Conservation (phyloP, 1,284 basidiomycete species). For the Erythrobasidium hasegawianum region DNA sequence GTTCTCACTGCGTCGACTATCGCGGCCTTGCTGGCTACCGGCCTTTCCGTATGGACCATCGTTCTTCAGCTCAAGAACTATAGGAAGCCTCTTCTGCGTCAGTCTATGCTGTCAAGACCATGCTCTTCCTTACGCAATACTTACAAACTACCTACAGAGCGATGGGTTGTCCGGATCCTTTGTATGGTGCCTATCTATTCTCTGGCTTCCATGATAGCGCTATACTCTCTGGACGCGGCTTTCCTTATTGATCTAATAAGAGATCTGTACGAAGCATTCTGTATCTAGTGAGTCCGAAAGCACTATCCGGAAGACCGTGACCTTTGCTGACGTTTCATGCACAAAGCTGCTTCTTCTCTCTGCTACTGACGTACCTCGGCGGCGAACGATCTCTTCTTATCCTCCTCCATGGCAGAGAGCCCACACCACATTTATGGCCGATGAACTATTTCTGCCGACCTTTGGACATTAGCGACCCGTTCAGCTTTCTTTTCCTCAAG, state of each 20-base stretch:
- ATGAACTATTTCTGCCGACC: constrained; percentile 64
- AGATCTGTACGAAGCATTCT: constrained; percentile 85
- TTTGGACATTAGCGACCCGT: constrained; percentile 86
- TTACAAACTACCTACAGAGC: constrained; percentile 46
- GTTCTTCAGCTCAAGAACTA: constrained; percentile 86
- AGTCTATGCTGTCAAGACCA: neutral
- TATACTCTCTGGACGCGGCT: constrained; percentile 90
- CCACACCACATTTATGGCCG: constrained; percentile 82
- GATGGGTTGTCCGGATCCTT: constrained; percentile 93
- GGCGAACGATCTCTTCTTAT: constrained; percentile 90
- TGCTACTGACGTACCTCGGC: constrained; percentile 66
- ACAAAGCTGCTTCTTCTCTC: constrained; percentile 49
- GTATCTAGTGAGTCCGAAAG: constrained; percentile 27
- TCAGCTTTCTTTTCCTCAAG: constrained; percentile 89
- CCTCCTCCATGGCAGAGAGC: constrained; percentile 79
- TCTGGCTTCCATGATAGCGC: constrained; percentile 81
- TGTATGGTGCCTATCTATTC: constrained; percentile 95
- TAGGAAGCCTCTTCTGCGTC: constrained; percentile 71
- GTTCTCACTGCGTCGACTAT: constrained; percentile 39
- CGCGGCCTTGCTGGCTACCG: constrained; percentile 57
- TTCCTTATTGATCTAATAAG: constrained; percentile 93
- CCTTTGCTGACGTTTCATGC: neutral
- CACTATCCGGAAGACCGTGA: neutral
- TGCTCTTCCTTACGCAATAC: neutral
- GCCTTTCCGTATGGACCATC: constrained; percentile 77